These are phyloP conservation scores for Xerocomellus dryophilus DNA, from an alignment of 768 basidiomycete species.

Conservation along the genomic window DNA sequence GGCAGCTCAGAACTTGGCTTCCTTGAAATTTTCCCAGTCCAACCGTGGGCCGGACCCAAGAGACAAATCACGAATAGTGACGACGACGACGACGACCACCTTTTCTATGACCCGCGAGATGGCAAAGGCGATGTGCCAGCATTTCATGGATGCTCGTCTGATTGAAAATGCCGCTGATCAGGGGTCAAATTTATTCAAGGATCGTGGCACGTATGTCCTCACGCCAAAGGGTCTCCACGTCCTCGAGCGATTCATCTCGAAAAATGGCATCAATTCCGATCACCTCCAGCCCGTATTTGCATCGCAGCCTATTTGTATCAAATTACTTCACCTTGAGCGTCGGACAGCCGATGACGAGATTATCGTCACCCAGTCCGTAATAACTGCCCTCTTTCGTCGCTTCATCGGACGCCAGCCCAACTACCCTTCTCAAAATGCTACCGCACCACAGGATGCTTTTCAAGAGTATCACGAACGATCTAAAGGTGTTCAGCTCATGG, in stretches of 20 bases:
- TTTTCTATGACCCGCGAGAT: constrained; percentile 99
- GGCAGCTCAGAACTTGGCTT: constrained; percentile 88
- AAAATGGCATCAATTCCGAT: constrained; percentile 97
- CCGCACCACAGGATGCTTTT: constrained; percentile 55
- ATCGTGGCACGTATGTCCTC: constrained; percentile 91
- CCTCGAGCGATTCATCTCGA: constrained; percentile 98
- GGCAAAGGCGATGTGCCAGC: constrained; percentile 99
- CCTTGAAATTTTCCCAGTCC: constrained; percentile 98
- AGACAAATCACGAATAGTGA: constrained; percentile 96
- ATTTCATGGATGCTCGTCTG: constrained; percentile 98
- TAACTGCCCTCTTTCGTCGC: constrained; percentile 93
- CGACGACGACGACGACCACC: constrained; percentile 98
- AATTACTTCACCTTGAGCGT: constrained; percentile 94
- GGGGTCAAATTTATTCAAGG: constrained; percentile 88
- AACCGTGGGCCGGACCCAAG: constrained; percentile 97
- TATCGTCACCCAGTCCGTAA: constrained; percentile 89
- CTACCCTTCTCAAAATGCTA: constrained; percentile 49
- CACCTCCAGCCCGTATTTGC: constrained; percentile 87
- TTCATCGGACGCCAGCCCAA: constrained; percentile 89
- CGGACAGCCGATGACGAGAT: constrained; percentile 94
- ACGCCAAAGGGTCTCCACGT: constrained; percentile 98
- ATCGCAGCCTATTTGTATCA: constrained; percentile 94
- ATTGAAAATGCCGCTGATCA: constrained; percentile 97
- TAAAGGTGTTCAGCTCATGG: constrained; percentile 68
- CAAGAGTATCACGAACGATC: constrained; percentile 77